Evolutionary conservation across 2,329 filamentous ascomycete genomes (phyloP).

Genomic region (Pyricularia sp.): DNA sequence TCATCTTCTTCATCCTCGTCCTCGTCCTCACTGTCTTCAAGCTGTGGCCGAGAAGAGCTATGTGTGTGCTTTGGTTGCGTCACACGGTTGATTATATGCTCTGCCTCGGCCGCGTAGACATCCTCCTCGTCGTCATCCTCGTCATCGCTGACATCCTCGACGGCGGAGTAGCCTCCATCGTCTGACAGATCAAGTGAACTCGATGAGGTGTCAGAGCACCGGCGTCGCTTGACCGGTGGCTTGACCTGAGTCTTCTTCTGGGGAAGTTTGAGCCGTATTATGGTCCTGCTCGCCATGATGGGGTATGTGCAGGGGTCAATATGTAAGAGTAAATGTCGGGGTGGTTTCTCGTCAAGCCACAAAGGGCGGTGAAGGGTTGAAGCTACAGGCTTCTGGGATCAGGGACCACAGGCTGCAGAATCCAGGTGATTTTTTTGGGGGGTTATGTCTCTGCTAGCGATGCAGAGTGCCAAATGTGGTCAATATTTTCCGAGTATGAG

Average conservation of each 20-base stretch:
- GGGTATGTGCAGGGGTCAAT: slow-evolving; percentile 6
- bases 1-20: slow-evolving; percentile 25
- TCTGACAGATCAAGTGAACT: slow-evolving; percentile 48
- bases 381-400: neutral
- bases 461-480: neutral
- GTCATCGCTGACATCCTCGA: slow-evolving; percentile 68
- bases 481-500: neutral
- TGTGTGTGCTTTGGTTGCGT: slow-evolving; percentile 21
- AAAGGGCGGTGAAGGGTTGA: slow-evolving; percentile 23
- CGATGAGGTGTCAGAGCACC: slow-evolving; percentile 33
- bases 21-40: slow-evolving; percentile 20
- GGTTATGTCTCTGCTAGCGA: neutral
- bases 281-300: slow-evolving; percentile 39
- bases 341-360: slow-evolving; percentile 10
- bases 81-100: slow-evolving; percentile 47
- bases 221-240: slow-evolving; percentile 22
- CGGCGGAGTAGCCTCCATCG: slow-evolving; percentile 59
- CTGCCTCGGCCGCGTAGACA: slow-evolving; percentile 66
- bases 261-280: slow-evolving; percentile 28
- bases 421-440: neutral
- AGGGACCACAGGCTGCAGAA: neutral
- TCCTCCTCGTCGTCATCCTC: slow-evolving; percentile 68
- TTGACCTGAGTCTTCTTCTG: slow-evolving; percentile 7
- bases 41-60: slow-evolving; percentile 38
- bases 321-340: slow-evolving; percentile 5